A percentile compares a stretch with the other conserved stretches of the same genome.
Evolutionary conservation across 2,329 filamentous ascomycete species (phyloP).

Genomic region (Amauroascus verrucosus): DNA sequence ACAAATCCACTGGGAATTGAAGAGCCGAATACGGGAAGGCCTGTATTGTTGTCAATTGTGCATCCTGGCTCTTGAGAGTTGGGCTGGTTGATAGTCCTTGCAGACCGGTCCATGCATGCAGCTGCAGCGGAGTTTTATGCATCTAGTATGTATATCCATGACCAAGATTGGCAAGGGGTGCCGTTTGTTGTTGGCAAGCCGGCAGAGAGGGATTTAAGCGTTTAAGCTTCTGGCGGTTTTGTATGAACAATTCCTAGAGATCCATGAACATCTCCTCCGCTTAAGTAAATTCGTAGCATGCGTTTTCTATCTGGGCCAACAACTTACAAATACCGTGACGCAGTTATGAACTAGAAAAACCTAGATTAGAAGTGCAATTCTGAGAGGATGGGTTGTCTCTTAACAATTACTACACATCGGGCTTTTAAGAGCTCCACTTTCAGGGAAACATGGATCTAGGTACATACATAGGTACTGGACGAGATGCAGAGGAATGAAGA

Average conservation of each 20-base stretch:
- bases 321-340: no score
- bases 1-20: neutral
- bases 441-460: neutral
- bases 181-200: neutral
- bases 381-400: neutral
- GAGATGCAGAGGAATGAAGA: neutral
- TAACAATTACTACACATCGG: neutral
- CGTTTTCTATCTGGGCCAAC: no score
- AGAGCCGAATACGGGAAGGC: neutral
- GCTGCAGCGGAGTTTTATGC: neutral
- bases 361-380: neutral
- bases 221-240: neutral
- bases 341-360: no score
- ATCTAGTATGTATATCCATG: neutral
- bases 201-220: neutral
- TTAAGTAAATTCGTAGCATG: no score
- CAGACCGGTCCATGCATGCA: neutral
- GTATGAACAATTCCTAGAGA: no score
- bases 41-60: neutral
- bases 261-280: no score
- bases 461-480: neutral
- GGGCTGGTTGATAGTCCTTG: neutral
- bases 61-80: neutral
- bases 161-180: neutral
- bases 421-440: neutral